Evolutionary conservation across 2,329 filamentous ascomycete genomes (phyloP), one percentile per base, ranked within the genome.

Genomic region (Alternaria triticimaculans): DNA sequence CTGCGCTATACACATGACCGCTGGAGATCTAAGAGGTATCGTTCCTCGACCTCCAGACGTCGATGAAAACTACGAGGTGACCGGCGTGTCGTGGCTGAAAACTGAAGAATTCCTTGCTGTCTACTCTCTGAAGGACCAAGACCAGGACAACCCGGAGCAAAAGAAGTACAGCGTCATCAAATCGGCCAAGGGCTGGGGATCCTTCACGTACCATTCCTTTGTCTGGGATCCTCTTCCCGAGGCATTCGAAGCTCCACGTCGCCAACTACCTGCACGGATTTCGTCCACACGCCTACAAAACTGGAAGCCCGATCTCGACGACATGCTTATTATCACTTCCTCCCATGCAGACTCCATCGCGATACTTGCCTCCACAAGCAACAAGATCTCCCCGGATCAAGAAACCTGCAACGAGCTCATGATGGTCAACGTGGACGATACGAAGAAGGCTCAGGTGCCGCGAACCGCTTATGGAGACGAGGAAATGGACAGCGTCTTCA

Each of bases 81-180:
- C 93, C 5, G 91, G 91, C 15, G 85, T 99, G 44, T 86, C 87
- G 41, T 99, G 96, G 96, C 86, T 98, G 20, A 92, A 96, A 74
- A 97, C 96, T 71, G 83, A 96, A 71, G 83, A 95, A 3, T 96
- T 97, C 76, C 84, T 98, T 48, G 86, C 90, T 59, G 87, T 96
- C 21, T 91, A 97, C 79, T 72, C 72, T 43, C 66, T 72, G 9
- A 71, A 65, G 46, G 84, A 85, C 57, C 81, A 82, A 23, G 73
- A 73, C 25, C 83, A 85, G 9, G 81, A 82, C 37, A 75, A 74
- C 30, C 83, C 84, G 5, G 87, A 89, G 6, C 81, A 87, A 25
- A 93, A 92, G 1, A 85, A 87, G n/a, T 97, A 94, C 74, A 90
- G 96, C 76, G 62, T 72, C 14, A 89, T 97, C 61, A 91, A 88